These are phyloP conservation scores for Pythium myriotylum DNA, from an alignment of 352 stramenopile genomes.

Conservation along the genomic window DNA sequence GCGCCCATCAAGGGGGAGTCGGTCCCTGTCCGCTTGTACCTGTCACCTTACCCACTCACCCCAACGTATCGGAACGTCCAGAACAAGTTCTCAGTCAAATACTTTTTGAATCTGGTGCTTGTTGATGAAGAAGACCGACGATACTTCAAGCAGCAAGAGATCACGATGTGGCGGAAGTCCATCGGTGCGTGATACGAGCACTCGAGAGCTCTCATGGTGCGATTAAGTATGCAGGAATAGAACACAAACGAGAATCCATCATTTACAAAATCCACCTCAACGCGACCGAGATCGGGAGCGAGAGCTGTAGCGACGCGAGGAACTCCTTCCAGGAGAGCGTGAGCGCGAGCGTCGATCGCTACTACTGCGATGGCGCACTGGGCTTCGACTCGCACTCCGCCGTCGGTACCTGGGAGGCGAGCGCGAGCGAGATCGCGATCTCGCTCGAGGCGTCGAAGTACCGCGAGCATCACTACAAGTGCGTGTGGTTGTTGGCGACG, in stretches of 20 bases:
- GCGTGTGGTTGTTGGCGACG: conserved; percentile 16
- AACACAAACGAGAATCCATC: not conserved
- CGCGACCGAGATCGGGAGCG: conserved; percentile 21
- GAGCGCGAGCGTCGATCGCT: conserved; percentile 36
- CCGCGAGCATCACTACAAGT: conserved; percentile 28
- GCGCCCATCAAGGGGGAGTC: conserved; percentile 95
- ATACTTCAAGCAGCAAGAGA: conserved; percentile 99
- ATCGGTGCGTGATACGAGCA: conserved; percentile 28
- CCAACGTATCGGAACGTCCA: conserved; percentile 90
- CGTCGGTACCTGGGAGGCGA: conserved; percentile 36
- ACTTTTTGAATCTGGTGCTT: conserved; percentile 98
- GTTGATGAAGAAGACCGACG: conserved; percentile 99
- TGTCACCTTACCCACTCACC: conserved; percentile 90
- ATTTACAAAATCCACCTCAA: conserved; percentile 2
- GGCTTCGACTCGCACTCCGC: conserved; percentile 29
- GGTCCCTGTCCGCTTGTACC: conserved; percentile 96
- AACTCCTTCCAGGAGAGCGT: conserved; percentile 4
- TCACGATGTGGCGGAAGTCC: conserved; percentile 93
- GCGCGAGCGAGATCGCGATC: conserved; percentile 28
- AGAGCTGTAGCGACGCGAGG: conserved; percentile 11
- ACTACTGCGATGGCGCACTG: conserved; percentile 23
- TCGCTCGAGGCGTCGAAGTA: conserved; percentile 10
- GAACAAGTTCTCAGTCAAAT: conserved; percentile 94
- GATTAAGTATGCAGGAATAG: no score
- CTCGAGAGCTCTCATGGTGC: not conserved